Evolutionary conservation across 176 grass and related monocot genomes (phyloP).

Genomic region (Triticum timopheevii): DNA sequence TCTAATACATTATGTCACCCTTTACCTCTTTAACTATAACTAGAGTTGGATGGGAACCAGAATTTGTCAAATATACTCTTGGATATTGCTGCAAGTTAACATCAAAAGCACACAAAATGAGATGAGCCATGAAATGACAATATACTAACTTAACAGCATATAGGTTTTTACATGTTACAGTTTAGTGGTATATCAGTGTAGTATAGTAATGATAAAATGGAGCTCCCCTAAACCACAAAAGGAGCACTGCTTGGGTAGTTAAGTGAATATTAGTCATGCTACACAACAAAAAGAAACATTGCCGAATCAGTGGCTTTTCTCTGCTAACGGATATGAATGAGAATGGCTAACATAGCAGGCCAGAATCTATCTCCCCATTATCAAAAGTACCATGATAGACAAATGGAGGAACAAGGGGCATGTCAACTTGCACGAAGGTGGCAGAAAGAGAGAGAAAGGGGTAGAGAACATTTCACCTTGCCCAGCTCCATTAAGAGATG

Average conservation of each 20-base stretch:
- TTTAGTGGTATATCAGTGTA: not conserved
- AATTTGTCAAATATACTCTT: constrained; percentile 58
- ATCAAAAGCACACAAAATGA: constrained; percentile 5
- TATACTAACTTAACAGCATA: not conserved
- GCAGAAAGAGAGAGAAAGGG: constrained; percentile 1
- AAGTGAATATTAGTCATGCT: constrained; percentile 13
- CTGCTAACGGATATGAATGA: not conserved
- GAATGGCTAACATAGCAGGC: not conserved
- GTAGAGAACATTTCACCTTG: constrained; percentile 48
- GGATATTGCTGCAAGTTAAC: constrained; percentile 59
- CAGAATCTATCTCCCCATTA: constrained; percentile 5
- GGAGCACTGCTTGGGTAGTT: not conserved
- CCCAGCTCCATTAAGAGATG: constrained; percentile 73
- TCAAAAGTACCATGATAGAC: constrained; percentile 1
- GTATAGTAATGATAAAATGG: not conserved
- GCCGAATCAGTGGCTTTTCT: not conserved
- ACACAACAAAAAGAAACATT: not conserved
- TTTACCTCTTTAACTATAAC: constrained; percentile 68
- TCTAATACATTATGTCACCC: constrained; percentile 20
- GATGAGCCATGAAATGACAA: constrained; percentile 20
- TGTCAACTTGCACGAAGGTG: constrained; percentile 7
- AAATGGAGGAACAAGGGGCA: constrained; percentile 1
- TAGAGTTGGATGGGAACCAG: constrained; percentile 29
- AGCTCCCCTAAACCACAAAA: not conserved
- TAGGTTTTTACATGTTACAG: not conserved